Evolutionary conservation across 2,329 filamentous ascomycete species (phyloP).

Genomic region (Stagonosporopsis tanaceti): DNA sequence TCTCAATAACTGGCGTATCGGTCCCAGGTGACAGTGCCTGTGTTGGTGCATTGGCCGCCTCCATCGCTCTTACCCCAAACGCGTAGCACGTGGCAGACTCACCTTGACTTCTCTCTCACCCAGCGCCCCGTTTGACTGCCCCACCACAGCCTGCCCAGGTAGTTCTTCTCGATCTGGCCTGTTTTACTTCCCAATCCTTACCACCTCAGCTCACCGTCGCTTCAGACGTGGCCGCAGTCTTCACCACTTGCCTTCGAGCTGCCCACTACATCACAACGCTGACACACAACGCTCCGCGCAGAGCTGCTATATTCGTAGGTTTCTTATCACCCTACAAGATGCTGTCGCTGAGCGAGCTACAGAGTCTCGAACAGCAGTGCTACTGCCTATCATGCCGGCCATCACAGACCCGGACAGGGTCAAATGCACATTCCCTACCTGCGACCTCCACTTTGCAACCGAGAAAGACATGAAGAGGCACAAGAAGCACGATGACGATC

Average conservation of each 20-base stretch:
- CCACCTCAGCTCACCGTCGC: too few species aligned
- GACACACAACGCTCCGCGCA: neutral
- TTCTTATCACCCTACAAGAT: neutral
- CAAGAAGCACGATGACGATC: constrained; percentile 55
- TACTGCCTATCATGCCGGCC: constrained; percentile 30
- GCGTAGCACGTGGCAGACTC: neutral
- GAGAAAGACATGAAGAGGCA: constrained; percentile 59
- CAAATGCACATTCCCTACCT: constrained; percentile 57
- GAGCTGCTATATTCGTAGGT: neutral
- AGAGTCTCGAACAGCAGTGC: neutral
- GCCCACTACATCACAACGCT: neutral
- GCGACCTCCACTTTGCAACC: constrained; percentile 56
- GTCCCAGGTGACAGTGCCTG: neutral
- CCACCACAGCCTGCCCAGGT: neutral
- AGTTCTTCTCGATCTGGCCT: neutral
- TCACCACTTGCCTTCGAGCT: neutral
- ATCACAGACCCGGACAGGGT: constrained; percentile 21
- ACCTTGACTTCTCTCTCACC: constrained; percentile 9
- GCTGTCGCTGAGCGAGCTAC: neutral
- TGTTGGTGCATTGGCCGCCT: too few species aligned
- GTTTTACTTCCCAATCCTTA: neutral
- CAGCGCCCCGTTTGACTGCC: neutral
- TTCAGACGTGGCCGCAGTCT: neutral
- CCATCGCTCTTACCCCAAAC: neutral
- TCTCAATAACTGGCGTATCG: neutral